Evolutionary conservation across 2,329 filamentous ascomycete species (phyloP).

Genomic region (Penicillium sp.): DNA sequence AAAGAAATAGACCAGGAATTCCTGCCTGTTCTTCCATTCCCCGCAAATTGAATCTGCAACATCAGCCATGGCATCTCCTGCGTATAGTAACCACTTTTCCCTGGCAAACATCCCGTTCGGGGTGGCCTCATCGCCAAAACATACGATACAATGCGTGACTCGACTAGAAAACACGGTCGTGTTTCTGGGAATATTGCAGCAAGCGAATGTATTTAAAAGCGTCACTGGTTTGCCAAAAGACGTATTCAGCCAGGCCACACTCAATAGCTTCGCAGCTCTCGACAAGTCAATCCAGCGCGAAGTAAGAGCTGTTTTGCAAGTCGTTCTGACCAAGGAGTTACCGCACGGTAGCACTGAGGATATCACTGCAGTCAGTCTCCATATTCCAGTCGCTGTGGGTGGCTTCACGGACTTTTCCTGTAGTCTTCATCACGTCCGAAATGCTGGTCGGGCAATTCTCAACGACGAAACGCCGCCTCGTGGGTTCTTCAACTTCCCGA

Average conservation of each 20-base stretch:
- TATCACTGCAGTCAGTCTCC: conserved; percentile 48
- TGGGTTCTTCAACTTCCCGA: conserved; percentile 52
- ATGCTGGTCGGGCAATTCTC: conserved; percentile 29
- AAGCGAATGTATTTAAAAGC: conserved; percentile 29
- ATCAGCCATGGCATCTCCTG: conserved; percentile 21
- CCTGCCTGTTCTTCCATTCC: neutral
- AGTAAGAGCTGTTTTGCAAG: conserved; percentile 45
- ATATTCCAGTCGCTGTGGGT: conserved; percentile 58
- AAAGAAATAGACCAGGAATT: neutral
- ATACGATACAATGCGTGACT: conserved; percentile 50
- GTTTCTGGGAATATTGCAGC: conserved; percentile 52
- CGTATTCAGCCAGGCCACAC: conserved; percentile 37
- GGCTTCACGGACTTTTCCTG: conserved; percentile 55
- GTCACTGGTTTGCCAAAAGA: conserved; percentile 22
- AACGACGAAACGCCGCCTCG: conserved; percentile 27
- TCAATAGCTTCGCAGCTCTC: conserved; percentile 56
- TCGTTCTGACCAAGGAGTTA: conserved; percentile 13
- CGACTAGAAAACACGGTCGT: conserved; percentile 55
- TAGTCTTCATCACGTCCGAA: conserved; percentile 35
- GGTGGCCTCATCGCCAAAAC: conserved; percentile 47
- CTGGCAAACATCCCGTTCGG: conserved; percentile 58
- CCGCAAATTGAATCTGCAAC: neutral
- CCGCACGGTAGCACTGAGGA: conserved; percentile 22
- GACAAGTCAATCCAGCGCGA: conserved; percentile 39
- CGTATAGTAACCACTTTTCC: conserved; percentile 46